Percentiles rank a stretch among this genome's conserved stretches.
phyloP scores from a whole-genome alignment of 257 asterid genomes.

The Rehmannia glutinosa region DNA sequence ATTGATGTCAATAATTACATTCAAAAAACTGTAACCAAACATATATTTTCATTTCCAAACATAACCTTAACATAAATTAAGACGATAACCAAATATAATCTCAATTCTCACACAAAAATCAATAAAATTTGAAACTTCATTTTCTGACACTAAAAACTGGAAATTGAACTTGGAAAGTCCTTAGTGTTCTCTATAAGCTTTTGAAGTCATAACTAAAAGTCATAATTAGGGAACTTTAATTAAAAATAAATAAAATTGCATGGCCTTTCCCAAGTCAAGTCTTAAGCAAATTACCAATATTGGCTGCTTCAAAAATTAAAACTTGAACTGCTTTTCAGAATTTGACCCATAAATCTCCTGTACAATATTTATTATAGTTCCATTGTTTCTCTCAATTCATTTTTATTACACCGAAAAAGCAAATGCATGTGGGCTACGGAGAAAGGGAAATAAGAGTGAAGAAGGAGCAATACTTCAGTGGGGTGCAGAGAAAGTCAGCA shows the following conservation, averaged over 20 bases:
- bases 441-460: slow-evolving; percentile 3
- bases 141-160: no score
- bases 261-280: background rate
- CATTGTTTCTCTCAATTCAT: background rate
- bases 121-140: no score
- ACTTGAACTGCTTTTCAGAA: background rate
- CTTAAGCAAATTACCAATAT: background rate
- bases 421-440: slow-evolving; percentile 22
- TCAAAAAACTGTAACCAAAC: no score
- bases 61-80: no score
- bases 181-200: no score
- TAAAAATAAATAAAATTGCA: no score
- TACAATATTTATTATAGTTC: background rate
- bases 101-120: no score
- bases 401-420: background rate
- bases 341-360: background rate
- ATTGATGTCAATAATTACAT: no score
- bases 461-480: slow-evolving; percentile 5
- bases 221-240: background rate
- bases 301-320: background rate
- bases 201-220: no score
- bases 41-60: no score
- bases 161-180: no score
- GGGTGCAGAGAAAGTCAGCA: background rate
- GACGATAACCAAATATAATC: no score